Evolutionary conservation across 768 basidiomycete species (phyloP), one percentile per base, ranked within the genome.

Genomic region (Crepidotus variabilis): DNA sequence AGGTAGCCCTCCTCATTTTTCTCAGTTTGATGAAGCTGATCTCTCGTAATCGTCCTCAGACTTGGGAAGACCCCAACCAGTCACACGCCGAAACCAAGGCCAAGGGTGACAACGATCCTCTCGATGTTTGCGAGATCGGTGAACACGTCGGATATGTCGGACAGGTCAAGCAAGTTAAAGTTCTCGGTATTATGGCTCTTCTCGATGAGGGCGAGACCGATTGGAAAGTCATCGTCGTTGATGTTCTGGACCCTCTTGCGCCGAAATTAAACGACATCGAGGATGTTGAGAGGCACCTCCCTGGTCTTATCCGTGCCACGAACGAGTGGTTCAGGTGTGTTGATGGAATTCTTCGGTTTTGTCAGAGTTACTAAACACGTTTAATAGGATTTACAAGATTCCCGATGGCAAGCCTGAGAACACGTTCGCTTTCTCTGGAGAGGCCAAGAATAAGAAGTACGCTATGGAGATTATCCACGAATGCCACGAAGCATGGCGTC

Each of bases 401-500:
- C 92, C 93, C 69, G 93, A 95, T 71, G 92, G 91, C 64, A 94
- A 95, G 84, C 87, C 88, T 63, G 94, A 98, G 78, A 99, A 99
- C 79, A 87, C 88, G 61, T 99, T 99, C 68, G 97, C 97, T 16
- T 99, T 99, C 85, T 95, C 93, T 52, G 97, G 97, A 56, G 97
- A 99, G 77, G 96, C 96, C 61, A 99, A 98, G 81, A 97, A 97
- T 82, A 97, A 96, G 83, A 97, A 96, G 74, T 99, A 98, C 71
- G 97, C 97, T 32, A 93, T 91, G 53, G 96, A 98, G 76, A 97
- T 98, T 77, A 90, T 99, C 69, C 95, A 97, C 73, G 97, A 99
- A 72, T 95, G 92, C 75, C 89, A 98, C 70, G 97, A 98, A 72
- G 91, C 97, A 35, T 99, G 97, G 97, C 92, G 94, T 67, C 91